Evolutionary conservation across 1,284 basidiomycete genomes (phyloP).

Genomic region (Apiotrichum porosum): DNA sequence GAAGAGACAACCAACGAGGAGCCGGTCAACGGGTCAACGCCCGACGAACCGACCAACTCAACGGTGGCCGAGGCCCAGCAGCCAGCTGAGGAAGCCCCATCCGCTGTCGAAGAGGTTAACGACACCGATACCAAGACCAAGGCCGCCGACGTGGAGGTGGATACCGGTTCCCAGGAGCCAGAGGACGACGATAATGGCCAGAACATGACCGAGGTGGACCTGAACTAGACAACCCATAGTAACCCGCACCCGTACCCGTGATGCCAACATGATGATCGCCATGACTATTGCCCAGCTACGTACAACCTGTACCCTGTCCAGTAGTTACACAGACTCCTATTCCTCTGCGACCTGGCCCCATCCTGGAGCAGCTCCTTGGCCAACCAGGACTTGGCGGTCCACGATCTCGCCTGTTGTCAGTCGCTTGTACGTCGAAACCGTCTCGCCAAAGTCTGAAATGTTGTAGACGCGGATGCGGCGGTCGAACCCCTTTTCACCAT

Average conservation of each 20-base stretch:
- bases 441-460: conserved; percentile 81
- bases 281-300: no score
- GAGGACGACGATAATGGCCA: neutral
- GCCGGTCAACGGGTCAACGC: no score
- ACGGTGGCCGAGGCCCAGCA: neutral
- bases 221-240: no score
- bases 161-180: no score
- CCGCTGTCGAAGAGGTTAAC: neutral
- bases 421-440: conserved; percentile 82
- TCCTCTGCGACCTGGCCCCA: conserved; percentile 29
- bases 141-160: neutral
- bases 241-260: no score
- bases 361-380: conserved; percentile 28
- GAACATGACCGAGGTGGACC: conserved; percentile 1
- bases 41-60: neutral
- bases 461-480: conserved; percentile 82
- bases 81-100: neutral
- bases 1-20: neutral
- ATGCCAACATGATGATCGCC: no score
- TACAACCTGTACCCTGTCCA: no score
- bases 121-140: neutral
- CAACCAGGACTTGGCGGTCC: conserved; percentile 53
- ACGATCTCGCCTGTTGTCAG: conserved; percentile 66
- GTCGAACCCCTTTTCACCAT: conserved; percentile 75
- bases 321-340: no score